phyloP scores from a whole-genome alignment of 2,329 filamentous ascomycete genomes.

The Pseudodiploospora longispora region DNA sequence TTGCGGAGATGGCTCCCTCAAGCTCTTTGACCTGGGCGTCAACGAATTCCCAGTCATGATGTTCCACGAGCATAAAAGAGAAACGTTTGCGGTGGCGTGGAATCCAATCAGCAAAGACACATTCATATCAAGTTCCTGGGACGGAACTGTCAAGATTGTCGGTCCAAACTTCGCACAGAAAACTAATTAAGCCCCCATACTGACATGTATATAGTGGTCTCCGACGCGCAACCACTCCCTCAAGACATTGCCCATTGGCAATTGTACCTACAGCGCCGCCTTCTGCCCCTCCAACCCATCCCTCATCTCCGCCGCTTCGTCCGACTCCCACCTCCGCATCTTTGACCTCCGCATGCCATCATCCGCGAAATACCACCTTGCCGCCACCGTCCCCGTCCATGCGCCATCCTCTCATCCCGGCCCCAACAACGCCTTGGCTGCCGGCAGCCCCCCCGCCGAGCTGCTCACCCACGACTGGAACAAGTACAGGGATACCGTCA shows the following conservation, averaged over 20 bases:
- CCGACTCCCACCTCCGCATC: slow-evolving; percentile 80
- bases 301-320: slow-evolving; percentile 78
- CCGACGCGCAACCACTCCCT: slow-evolving; percentile 68
- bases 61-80: slow-evolving; percentile 88
- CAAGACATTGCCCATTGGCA: slow-evolving; percentile 80
- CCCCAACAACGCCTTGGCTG: slow-evolving; percentile 14
- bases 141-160: slow-evolving; percentile 86
- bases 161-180: slow-evolving; percentile 13
- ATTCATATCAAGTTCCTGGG: slow-evolving; percentile 90
- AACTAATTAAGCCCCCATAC: too few species aligned
- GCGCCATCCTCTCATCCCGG: slow-evolving; percentile 45
- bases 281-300: slow-evolving; percentile 85
- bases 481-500: slow-evolving; percentile 79
- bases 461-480: slow-evolving; percentile 97
- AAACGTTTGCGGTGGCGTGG: slow-evolving; percentile 90
- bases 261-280: slow-evolving; percentile 86
- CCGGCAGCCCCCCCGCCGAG: slow-evolving; percentile 60
- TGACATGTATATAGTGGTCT: slow-evolving; percentile 55
- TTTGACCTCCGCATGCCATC: slow-evolving; percentile 87
- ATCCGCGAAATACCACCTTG: slow-evolving; percentile 80
- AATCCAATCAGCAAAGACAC: slow-evolving; percentile 84
- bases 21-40: slow-evolving; percentile 81
- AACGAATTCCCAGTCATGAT: slow-evolving; percentile 81
- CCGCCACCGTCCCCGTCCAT: slow-evolving; percentile 76
- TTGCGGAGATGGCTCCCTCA: slow-evolving; percentile 87